phyloP scores from a whole-genome alignment of 2,329 filamentous ascomycete species.

The Fusarium anguioides region DNA sequence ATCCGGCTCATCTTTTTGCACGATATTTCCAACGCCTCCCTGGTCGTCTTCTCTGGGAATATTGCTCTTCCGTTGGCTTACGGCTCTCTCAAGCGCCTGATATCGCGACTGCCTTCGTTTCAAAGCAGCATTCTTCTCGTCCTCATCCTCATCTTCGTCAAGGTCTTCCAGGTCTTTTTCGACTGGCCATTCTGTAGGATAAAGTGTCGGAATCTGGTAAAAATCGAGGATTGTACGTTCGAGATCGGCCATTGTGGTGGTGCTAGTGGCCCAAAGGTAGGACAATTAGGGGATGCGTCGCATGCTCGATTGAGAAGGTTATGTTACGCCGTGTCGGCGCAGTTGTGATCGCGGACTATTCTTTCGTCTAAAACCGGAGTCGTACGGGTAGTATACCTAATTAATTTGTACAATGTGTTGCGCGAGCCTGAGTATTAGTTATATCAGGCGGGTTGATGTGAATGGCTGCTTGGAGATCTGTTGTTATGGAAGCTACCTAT shows the following conservation, averaged over 20 bases:
- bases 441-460: constrained; percentile 1
- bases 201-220: constrained; percentile 84
- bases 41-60: constrained; percentile 74
- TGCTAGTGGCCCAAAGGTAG: constrained; percentile 24
- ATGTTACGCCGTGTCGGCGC: constrained; percentile 12
- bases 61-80: constrained; percentile 74
- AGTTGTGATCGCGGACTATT: neutral
- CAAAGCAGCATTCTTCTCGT: constrained; percentile 60
- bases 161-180: constrained; percentile 78
- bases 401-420: neutral
- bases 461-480: constrained; percentile 10
- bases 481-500: constrained; percentile 20
- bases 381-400: neutral
- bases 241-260: constrained; percentile 70
- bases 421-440: neutral
- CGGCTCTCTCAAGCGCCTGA: constrained; percentile 82
- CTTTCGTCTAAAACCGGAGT: neutral
- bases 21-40: constrained; percentile 78
- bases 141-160: constrained; percentile 64
- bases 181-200: constrained; percentile 86
- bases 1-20: constrained; percentile 92
- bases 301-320: constrained; percentile 25
- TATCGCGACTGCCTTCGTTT: constrained; percentile 80
- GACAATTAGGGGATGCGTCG: constrained; percentile 30
- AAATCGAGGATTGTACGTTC: constrained; percentile 85